phyloP scores from a whole-genome alignment of 768 basidiomycete species.

The Agaricus subrufescens region DNA sequence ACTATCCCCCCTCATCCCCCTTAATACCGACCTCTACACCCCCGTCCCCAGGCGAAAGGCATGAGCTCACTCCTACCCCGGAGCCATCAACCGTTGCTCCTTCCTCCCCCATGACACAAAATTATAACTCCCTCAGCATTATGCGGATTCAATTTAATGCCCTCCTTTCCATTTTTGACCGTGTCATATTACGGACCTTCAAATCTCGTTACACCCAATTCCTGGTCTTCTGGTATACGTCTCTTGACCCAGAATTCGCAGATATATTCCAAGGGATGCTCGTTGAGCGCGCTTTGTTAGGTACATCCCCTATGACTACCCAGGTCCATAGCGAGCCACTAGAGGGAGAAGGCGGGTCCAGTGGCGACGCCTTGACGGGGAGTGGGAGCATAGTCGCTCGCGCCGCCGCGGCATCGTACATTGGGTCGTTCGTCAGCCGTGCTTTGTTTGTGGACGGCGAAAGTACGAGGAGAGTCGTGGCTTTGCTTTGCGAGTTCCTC shows the following conservation, averaged over 20 bases:
- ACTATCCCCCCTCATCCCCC: slow-evolving; percentile 4
- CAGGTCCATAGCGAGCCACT: slow-evolving; percentile 9
- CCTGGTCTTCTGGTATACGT: slow-evolving; percentile 92
- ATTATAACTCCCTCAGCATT: slow-evolving; percentile 18
- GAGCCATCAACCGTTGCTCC: slow-evolving; percentile 7
- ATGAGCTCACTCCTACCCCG: slow-evolving; percentile 4
- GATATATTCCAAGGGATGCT: slow-evolving; percentile 94
- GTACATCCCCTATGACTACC: slow-evolving; percentile 14
- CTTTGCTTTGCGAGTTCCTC: slow-evolving; percentile 84
- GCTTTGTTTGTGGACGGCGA: slow-evolving; percentile 81
- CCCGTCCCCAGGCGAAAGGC: not conserved
- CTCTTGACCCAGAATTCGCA: slow-evolving; percentile 81
- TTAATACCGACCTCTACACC: slow-evolving; percentile 8
- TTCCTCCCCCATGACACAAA: slow-evolving; percentile 18
- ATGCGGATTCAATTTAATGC: slow-evolving; percentile 70
- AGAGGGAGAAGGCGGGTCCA: slow-evolving; percentile 5
- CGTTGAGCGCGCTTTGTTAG: slow-evolving; percentile 82
- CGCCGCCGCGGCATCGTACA: slow-evolving; percentile 90
- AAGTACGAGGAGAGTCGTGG: slow-evolving; percentile 66
- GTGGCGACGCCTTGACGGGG: slow-evolving; percentile 20
- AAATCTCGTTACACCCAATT: slow-evolving; percentile 98
- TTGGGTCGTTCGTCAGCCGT: slow-evolving; percentile 87
- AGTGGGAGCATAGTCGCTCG: slow-evolving; percentile 55
- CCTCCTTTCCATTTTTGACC: slow-evolving; percentile 90
- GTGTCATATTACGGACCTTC: slow-evolving; percentile 90